These are phyloP conservation scores for Ceratobasidium sp. DNA, from an alignment of 1,284 basidiomycete species.

Conservation along the genomic window DNA sequence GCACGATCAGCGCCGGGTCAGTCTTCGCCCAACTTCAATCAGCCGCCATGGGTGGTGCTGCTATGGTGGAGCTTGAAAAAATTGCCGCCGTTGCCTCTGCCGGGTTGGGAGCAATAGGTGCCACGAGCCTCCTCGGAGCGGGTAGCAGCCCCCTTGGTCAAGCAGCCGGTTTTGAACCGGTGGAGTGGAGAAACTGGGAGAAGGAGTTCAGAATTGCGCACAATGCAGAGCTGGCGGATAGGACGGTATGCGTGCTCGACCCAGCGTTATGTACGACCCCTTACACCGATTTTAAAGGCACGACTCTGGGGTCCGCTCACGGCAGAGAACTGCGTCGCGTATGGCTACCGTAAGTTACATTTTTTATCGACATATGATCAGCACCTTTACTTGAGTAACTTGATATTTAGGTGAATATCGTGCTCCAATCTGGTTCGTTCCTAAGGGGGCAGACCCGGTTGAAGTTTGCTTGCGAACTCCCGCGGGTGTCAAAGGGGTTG, in stretches of 20 bases:
- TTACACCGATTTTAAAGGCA: neutral
- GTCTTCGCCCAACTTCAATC: conserved; percentile 35
- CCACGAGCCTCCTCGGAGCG: conserved; percentile 17
- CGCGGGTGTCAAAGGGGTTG: conserved; percentile 25
- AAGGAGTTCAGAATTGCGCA: neutral
- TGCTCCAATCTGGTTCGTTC: conserved; percentile 33
- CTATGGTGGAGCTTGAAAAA: conserved; percentile 19
- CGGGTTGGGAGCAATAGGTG: neutral
- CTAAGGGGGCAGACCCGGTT: conserved; percentile 12
- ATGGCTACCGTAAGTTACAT: conserved; percentile 34
- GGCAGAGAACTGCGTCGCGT: conserved; percentile 26
- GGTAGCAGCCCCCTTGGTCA: conserved; percentile 8
- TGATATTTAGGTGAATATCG: conserved; percentile 18
- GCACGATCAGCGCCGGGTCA: conserved; percentile 14
- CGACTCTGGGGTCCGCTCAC: conserved; percentile 4
- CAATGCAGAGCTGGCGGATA: neutral
- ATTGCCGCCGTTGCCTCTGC: conserved; percentile 17
- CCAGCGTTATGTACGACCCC: neutral
- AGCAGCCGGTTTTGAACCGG: conserved; percentile 16
- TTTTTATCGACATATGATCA: neutral
- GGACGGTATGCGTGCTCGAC: neutral
- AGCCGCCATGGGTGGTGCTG: conserved; percentile 38
- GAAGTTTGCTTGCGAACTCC: conserved; percentile 21
- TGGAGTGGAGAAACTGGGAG: conserved; percentile 37
- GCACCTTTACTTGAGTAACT: neutral